Evolutionary conservation across 1,284 basidiomycete genomes (phyloP).

Genomic region (Sporisorium graminicola): DNA sequence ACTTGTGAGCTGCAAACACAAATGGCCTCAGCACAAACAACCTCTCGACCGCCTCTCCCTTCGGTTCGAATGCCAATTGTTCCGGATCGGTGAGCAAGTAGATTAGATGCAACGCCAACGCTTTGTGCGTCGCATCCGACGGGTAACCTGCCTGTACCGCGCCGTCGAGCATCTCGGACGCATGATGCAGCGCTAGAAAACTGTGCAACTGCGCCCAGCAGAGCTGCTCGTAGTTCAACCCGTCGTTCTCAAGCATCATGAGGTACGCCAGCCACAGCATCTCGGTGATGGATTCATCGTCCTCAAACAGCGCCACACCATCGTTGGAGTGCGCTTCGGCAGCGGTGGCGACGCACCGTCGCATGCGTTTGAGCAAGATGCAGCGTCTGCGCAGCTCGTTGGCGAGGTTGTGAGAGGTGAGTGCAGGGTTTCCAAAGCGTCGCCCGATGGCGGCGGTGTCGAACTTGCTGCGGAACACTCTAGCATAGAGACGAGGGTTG

Average conservation of each 20-base stretch:
- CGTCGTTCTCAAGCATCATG: conserved; percentile 64
- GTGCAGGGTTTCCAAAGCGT: conserved; percentile 49
- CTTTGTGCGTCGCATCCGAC: conserved; percentile 68
- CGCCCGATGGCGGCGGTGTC: conserved; percentile 59
- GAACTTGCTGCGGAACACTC: conserved; percentile 62
- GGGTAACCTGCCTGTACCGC: conserved; percentile 70
- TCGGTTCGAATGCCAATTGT: conserved; percentile 64
- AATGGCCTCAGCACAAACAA: conserved; percentile 73
- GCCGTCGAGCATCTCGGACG: conserved; percentile 68
- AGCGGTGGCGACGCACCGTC: conserved; percentile 23
- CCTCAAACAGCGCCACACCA: conserved; percentile 6
- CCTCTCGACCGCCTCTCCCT: conserved; percentile 72
- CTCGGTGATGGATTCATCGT: conserved; percentile 43
- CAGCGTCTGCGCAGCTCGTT: conserved; percentile 57
- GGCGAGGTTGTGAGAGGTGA: conserved; percentile 45
- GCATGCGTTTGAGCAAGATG: conserved; percentile 56
- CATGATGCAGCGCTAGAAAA: conserved; percentile 60
- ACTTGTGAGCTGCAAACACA: conserved; percentile 74
- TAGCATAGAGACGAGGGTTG: conserved; percentile 62
- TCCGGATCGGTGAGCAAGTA: conserved; percentile 70
- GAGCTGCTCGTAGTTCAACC: conserved; percentile 54
- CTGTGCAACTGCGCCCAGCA: conserved; percentile 54
- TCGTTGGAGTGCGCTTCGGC: conserved; percentile 1
- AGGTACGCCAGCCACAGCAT: conserved; percentile 64
- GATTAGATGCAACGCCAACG: conserved; percentile 72